Conservation (phyloP, 768 basidiomycete genomes). For the Trametes elegans region DNA sequence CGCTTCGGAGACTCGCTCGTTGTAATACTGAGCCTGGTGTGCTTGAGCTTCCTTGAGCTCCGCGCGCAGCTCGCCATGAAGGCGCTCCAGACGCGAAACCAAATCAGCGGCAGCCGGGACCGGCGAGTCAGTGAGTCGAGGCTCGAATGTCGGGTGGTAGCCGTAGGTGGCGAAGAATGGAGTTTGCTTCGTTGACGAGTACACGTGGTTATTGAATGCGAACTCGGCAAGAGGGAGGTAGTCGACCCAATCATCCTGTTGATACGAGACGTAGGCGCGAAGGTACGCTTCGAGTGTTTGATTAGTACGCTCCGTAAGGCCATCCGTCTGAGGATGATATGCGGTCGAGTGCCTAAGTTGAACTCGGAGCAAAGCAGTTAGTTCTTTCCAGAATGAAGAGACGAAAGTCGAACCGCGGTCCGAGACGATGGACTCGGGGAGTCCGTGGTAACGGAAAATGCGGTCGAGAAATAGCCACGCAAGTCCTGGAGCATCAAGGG, state of each 20-base stretch:
- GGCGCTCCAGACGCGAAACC: slow-evolving; percentile 26
- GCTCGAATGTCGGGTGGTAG: slow-evolving; percentile 27
- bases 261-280: not conserved
- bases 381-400: slow-evolving; percentile 11
- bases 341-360: not conserved
- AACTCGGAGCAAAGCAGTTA: slow-evolving; percentile 5
- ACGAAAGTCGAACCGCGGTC: slow-evolving; percentile 20
- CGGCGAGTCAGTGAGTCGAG: slow-evolving; percentile 28
- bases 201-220: not conserved
- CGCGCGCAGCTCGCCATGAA: slow-evolving; percentile 35
- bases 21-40: slow-evolving; percentile 28
- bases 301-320: slow-evolving; percentile 38
- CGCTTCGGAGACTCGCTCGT: slow-evolving; percentile 25
- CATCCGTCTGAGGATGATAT: slow-evolving; percentile 36
- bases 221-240: not conserved
- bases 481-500: not conserved
- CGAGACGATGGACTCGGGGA: slow-evolving; percentile 18
- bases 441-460: not conserved
- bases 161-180: not conserved
- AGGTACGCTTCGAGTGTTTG: slow-evolving; percentile 35
- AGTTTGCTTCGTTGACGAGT: not conserved
- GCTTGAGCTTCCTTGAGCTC: slow-evolving; percentile 33
- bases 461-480: not conserved
- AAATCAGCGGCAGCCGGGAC: slow-evolving; percentile 35
- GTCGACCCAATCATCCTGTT: not conserved